Evolutionary conservation across 352 stramenopile genomes (phyloP).

Genomic region (Phytophthora megakarya): DNA sequence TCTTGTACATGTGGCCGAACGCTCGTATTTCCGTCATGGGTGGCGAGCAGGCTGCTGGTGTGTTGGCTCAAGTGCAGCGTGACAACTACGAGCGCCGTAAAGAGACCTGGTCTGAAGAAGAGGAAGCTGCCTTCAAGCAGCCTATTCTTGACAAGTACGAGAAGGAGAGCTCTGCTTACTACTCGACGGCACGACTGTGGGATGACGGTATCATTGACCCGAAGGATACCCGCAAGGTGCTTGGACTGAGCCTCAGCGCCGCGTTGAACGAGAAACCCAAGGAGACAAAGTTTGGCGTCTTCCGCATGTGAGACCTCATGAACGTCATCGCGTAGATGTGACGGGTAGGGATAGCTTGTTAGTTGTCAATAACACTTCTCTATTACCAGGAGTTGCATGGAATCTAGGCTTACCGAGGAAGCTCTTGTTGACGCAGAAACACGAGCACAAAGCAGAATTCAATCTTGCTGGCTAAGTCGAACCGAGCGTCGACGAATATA

Average conservation of each 20-base stretch:
- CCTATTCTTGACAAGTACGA: slow-evolving; percentile 97
- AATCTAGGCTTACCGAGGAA: slow-evolving; percentile 26
- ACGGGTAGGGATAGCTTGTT: slow-evolving; percentile 18
- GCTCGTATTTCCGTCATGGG: slow-evolving; percentile 97
- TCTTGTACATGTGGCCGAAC: slow-evolving; percentile 99
- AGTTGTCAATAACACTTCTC: slow-evolving; percentile 29
- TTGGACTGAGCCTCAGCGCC: slow-evolving; percentile 78
- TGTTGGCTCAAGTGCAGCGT: slow-evolving; percentile 95
- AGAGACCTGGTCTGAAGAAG: slow-evolving; percentile 68
- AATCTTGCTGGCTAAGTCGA: slow-evolving; percentile 19
- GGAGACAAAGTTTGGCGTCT: slow-evolving; percentile 95
- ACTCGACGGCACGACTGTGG: slow-evolving; percentile 96
- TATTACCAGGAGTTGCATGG: slow-evolving; percentile 27
- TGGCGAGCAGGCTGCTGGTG: slow-evolving; percentile 95
- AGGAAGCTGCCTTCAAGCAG: slow-evolving; percentile 94
- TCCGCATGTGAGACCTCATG: slow-evolving; percentile 93
- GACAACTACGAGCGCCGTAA: slow-evolving; percentile 85
- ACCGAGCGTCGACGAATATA: slow-evolving; percentile 14
- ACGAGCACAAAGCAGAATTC: slow-evolving; percentile 13
- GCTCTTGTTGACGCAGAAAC: slow-evolving; percentile 27
- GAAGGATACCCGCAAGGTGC: slow-evolving; percentile 91
- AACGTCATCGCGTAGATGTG: not conserved
- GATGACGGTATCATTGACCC: slow-evolving; percentile 99
- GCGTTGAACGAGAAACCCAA: slow-evolving; percentile 72
- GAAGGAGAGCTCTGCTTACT: slow-evolving; percentile 94